A percentile compares a stretch with the other conserved stretches of the same genome.
phyloP scores from a whole-genome alignment of 1,284 basidiomycete species.

The Melampsora larici-populina region DNA sequence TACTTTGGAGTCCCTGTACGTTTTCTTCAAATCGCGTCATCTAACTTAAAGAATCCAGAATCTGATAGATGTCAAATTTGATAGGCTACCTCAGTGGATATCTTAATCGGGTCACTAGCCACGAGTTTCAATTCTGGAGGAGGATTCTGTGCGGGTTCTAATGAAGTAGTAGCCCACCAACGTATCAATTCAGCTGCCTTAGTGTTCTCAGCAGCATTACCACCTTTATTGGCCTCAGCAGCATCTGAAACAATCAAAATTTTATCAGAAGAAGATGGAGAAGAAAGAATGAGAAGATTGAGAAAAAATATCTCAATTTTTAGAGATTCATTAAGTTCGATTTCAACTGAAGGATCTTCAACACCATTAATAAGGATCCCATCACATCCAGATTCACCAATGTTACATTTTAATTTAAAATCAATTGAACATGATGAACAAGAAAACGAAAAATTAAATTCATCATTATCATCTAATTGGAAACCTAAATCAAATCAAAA shows the following conservation, averaged over 20 bases:
- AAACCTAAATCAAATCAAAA: neutral
- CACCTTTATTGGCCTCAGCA: slow-evolving; percentile 80
- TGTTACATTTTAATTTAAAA: slow-evolving; percentile 38
- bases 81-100: slow-evolving; percentile 59
- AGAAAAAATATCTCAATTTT: slow-evolving; percentile 38
- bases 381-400: slow-evolving; percentile 33
- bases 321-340: slow-evolving; percentile 15
- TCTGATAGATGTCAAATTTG: neutral
- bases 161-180: slow-evolving; percentile 82
- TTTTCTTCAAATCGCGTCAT: neutral
- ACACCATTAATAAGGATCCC: slow-evolving; percentile 27
- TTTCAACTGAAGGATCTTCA: neutral
- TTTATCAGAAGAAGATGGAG: slow-evolving; percentile 61
- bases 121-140: slow-evolving; percentile 79
- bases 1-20: slow-evolving; percentile 82
- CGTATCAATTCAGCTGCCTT: slow-evolving; percentile 95
- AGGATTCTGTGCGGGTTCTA: slow-evolving; percentile 91
- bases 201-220: slow-evolving; percentile 94
- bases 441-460: slow-evolving; percentile 1
- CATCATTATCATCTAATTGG: slow-evolving; percentile 7
- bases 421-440: neutral
- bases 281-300: slow-evolving; percentile 39
- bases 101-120: slow-evolving; percentile 73
- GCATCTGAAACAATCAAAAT: slow-evolving; percentile 79
- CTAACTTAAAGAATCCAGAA: neutral